Conservation (phyloP, 768 basidiomycete genomes). For the Podaxis mareebaensis region DNA sequence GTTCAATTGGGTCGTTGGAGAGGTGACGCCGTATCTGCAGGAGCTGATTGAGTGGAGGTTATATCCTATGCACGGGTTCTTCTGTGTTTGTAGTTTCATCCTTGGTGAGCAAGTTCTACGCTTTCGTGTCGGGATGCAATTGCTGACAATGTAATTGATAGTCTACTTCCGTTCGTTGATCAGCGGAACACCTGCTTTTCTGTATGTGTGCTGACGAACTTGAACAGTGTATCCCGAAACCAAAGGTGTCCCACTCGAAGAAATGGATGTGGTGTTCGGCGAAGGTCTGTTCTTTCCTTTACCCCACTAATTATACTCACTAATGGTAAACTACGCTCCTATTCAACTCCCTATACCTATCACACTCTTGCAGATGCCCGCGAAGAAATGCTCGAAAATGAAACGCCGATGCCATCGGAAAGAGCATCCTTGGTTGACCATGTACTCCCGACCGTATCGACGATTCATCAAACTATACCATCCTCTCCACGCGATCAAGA, state of each 20-base stretch:
- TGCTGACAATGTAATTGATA: slow-evolving; percentile 20
- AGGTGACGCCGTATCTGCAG: slow-evolving; percentile 83
- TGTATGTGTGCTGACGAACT: slow-evolving; percentile 15
- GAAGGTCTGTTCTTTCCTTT: slow-evolving; percentile 55
- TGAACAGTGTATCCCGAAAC: slow-evolving; percentile 80
- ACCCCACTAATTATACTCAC: background rate
- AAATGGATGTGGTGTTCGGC: slow-evolving; percentile 89
- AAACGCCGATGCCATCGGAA: slow-evolving; percentile 48
- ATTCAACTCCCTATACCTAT: background rate
- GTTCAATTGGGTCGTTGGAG: slow-evolving; percentile 92
- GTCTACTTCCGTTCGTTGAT: slow-evolving; percentile 73
- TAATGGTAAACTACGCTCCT: too few species aligned
- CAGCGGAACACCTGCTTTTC: background rate
- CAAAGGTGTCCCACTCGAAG: slow-evolving; percentile 83
- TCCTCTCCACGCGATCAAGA: background rate
- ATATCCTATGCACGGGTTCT: slow-evolving; percentile 96
- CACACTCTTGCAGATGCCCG: slow-evolving; percentile 30
- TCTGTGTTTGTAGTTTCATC: slow-evolving; percentile 84
- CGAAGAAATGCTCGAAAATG: slow-evolving; percentile 67
- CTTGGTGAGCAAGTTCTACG: slow-evolving; percentile 46
- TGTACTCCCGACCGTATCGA: slow-evolving; percentile 8
- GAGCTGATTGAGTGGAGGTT: slow-evolving; percentile 87
- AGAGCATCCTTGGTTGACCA: slow-evolving; percentile 6
- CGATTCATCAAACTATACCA: slow-evolving; percentile 34
- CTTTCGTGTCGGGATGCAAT: slow-evolving; percentile 5